Evolutionary conservation across 495 filamentous ascomycete species (phyloP), one percentile per base, ranked within the genome.

Genomic region (Corynascus novoguineensis): DNA sequence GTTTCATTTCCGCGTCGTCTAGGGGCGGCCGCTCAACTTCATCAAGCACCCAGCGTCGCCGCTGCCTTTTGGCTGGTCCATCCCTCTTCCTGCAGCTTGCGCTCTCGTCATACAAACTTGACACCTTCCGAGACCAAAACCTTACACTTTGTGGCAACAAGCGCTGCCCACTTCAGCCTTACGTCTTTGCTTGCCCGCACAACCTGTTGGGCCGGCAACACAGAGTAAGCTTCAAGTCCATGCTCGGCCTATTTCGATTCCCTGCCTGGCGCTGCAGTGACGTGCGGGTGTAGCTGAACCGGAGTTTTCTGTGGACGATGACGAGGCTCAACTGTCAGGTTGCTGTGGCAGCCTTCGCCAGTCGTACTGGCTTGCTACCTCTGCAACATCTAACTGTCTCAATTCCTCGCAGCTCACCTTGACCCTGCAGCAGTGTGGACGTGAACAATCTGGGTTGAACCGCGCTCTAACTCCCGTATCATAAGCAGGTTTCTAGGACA

Each of bases 331-430:
- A 5, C 41, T 27, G 38, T 14, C 44, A 6, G 29, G 34, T 8
- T 9, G 5, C 21, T 27, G 47, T 35, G 40, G n/a, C 46, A 54
- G 60, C 63, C 58, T 45, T 51, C 55, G 17, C 37, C 63, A 50
- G 50, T 34, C 22, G 12, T 22, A 15, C 50, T 63, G 60, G 22
- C 48, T 38, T 57, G 29, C 32, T 24, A 41, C 34, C 42, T 58
- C 32, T 19, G 32, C 49, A n/a, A n/a, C n/a, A n/a, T n/a, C n/a
- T n/a, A n/a, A n/a, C n/a, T n/a, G n/a, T n/a, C n/a, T n/a, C n/a
- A n/a, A n/a, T 28, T 57, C 27, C 9, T 45, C 17, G 34, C 12
- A 46, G 15, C 21, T n/a, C n/a, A n/a, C n/a, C n/a, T n/a, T n/a
- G n/a, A n/a, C n/a, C 34, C 17, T 25, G 21, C 14, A n/a, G n/a